Base-by-base conservation (phyloP, 257 asterid species). In the Solanum dulcamara region DNA sequence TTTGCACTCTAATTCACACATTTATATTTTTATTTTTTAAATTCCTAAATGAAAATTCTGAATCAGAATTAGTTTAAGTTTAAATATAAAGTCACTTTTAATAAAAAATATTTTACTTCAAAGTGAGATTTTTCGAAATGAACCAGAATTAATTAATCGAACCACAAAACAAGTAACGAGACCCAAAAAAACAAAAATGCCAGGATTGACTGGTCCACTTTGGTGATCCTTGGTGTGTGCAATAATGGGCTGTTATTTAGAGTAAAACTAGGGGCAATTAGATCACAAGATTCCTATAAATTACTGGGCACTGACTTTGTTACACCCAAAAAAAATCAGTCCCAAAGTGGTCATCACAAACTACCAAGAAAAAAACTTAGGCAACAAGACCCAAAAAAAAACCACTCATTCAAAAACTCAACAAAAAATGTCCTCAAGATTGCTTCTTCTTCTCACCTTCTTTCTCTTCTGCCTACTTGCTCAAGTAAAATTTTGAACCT, bases 391-490 rank as follows among this genome's bases (percentile, higher is more conserved):
- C 42, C 26, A 46, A 12, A 14, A 42, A 3, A 7, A 74, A 24
- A 74, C 7, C 24, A 14, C 12, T 46, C 62, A 77, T 77, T 46
- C 83, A 15, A 77, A 10, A 40, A 22, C n/a, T 12, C 11, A 35
- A 35, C 28, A 13, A 66, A 85, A 85, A 28, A 91, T 88, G 94
- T 80, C 84, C 80, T 85, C 87, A 55, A 92, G 93, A 50, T 59
- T 84, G 62, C 86, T 94, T 48, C 87, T 92, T 37, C 72, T 90
- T 5, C 70, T 86, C 46, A 84, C 92, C 22, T 71, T 93, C 40
- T 85, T 92, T 24, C 80, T 92, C 89, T 30, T 92, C 88, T 92
- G 90, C 82, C 64, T 48, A 77, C 84, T 93, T 6, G 81, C 88
- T 87, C 90, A 87, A 75, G 94, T 66, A 75, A 72, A 64, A 33